These are phyloP conservation scores for Prunus mume DNA, from an alignment of 306 rosid species.

Conservation along the genomic window DNA sequence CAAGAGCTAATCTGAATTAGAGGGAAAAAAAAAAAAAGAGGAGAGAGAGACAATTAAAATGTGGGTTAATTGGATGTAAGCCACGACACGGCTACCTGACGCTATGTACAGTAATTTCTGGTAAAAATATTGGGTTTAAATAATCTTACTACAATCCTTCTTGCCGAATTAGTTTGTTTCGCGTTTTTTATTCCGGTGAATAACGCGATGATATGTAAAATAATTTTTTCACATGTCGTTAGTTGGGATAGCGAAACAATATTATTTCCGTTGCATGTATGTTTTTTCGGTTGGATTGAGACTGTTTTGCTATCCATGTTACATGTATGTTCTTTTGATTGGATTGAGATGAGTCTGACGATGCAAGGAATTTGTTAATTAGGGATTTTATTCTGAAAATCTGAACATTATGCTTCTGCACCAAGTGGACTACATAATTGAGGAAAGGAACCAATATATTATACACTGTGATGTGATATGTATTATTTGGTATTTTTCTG, in stretches of 20 bases:
- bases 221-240: too few species aligned
- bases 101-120: background rate
- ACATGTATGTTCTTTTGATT: too few species aligned
- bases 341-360: background rate
- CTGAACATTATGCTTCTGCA: too few species aligned
- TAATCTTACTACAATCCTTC: background rate
- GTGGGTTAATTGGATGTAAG: background rate
- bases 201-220: too few species aligned
- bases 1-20: slow-evolving; percentile 1
- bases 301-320: too few species aligned
- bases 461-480: too few species aligned
- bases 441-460: background rate
- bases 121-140: background rate
- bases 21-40: background rate
- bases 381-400: background rate
- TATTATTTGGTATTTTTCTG: background rate
- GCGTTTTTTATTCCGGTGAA: background rate
- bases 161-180: background rate
- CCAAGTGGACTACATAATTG: too few species aligned
- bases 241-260: fast-evolving
- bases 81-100: background rate
- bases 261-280: fast-evolving
- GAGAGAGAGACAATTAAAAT: background rate
- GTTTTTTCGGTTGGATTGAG: too few species aligned
- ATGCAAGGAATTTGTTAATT: background rate